A percentile compares a stretch with the other conserved stretches of the same genome.
These are phyloP conservation scores for Plasmodiophora brassicae DNA, from an alignment of 208 protist genomes.

Conservation along the genomic window DNA sequence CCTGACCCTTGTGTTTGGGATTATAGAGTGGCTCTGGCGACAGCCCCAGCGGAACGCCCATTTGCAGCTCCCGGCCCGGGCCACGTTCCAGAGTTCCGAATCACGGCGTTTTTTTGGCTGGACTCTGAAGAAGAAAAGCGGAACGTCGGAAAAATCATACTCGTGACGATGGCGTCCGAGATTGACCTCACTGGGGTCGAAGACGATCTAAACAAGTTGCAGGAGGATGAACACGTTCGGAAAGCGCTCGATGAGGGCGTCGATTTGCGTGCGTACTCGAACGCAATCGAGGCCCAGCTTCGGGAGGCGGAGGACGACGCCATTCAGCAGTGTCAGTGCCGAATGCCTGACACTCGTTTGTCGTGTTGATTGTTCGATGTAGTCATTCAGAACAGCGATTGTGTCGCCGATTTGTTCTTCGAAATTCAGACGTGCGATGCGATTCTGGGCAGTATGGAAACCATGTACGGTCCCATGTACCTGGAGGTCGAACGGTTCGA, in stretches of 20 bases:
- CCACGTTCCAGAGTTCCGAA: no score
- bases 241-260: background rate
- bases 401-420: background rate
- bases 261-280: background rate
- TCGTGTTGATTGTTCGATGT: background rate
- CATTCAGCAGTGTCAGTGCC: background rate
- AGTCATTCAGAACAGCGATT: background rate
- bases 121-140: no score
- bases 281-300: background rate
- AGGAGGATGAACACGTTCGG: background rate
- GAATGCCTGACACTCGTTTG: background rate
- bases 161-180: no score
- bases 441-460: background rate
- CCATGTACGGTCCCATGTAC: background rate
- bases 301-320: background rate
- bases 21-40: background rate
- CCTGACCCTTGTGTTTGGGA: background rate
- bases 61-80: no score
- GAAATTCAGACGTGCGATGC: background rate
- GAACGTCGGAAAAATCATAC: no score
- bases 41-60: no score
- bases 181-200: background rate
- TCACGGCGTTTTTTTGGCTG: no score
- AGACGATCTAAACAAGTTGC: background rate
- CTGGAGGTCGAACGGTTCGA: background rate